Base-by-base conservation (phyloP, 169 alveolate genomes). In the Perkinsus chesapeaki region DNA sequence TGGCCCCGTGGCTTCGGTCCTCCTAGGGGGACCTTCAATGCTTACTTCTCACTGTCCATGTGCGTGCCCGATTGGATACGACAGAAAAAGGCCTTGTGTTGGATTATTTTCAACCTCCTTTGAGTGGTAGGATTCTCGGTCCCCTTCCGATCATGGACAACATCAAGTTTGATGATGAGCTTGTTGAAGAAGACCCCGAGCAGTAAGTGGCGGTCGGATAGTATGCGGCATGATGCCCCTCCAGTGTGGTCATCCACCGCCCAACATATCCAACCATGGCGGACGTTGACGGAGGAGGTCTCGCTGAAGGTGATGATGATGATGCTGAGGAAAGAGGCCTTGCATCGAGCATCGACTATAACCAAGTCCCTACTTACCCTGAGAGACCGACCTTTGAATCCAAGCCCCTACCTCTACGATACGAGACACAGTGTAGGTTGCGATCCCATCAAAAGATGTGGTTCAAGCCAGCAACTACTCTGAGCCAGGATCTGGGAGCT, bases 341-440 rank as follows among this genome's bases (percentile, higher is more conserved):
- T 5, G 60, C 60, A 5, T 43, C 60, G 60, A 43, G 23, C 16
- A 43, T 82, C 19, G 92, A 91, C 19, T 91, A 91, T 73, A 37
- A 91, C 39, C 3, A 10, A 27, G 37, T 91, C 31, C 92, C 60
- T 27, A 91, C 92, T 9, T 91, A 91, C 73, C 92, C 92, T n/a
- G 37, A 19, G 39, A 48, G 92, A 16, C 92, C 92, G 0, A 23
- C 73, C 5, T 91, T 39, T 73, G 47, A 39, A 27, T 48, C 39
- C 37, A 82, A 82, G 3, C 92, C 92, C 23, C 16, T 43, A 16
- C 60, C 60, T 9, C 60, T 43, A 43, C 5, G 60, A 43, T 43
- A 43, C 16, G 60, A 43, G 16, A 43, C 60, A 5, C 60, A 43
- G 16, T 43, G 92, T 36, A n/a, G 39, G 39, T 10, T 31, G 92